Evolutionary conservation across 305 asterid genomes (phyloP), one percentile per base, ranked within the genome.

Genomic region (Solanum hybrid): DNA sequence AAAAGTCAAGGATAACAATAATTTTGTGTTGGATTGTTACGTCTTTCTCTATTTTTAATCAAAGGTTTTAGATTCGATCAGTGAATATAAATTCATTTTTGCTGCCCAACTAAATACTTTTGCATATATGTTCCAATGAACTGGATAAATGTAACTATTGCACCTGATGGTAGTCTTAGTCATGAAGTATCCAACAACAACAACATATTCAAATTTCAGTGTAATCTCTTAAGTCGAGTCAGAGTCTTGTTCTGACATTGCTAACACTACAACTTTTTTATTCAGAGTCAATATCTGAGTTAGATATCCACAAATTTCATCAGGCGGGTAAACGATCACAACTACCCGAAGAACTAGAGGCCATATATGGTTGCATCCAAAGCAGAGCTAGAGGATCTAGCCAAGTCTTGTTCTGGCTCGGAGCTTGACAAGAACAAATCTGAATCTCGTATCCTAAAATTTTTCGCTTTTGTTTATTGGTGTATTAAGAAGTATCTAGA

Each of bases 251-350:
- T 56, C 10, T 56, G 1, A 0, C 95, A 92, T 85, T 96, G 92
- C 90, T 96, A 90, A 95, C 99, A 4, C 88, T 97, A 87, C 91
- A 92, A 93, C 89, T 94, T 86, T 98, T 95, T 26, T 97, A 93
- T 88, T 86, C 86, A 15, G 93, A 88, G 86, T 89, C 94, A 64
- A 27, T 1, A 73, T 87, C 95, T n/a, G 97, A 95, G 81, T 34
- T 56, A 56, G 4, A 56, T 56, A 56, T 56, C 10, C 2, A 56
- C 10, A 56, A 56, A 17, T 56, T 3, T 56, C 69, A 17, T 56
- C 10, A 56, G 2, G 2, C 69, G 1, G 5, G 4, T 56, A 7
- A 56, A 17, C 24, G 69, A 56, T 56, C 4, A 56, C 95, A 81
- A 87, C 89, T 94, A 89, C 86, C 95, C 0, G 93, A 93, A 6